Conservation (phyloP, 371 early-diverging fungal genomes). For the Mucor plumbeus region DNA sequence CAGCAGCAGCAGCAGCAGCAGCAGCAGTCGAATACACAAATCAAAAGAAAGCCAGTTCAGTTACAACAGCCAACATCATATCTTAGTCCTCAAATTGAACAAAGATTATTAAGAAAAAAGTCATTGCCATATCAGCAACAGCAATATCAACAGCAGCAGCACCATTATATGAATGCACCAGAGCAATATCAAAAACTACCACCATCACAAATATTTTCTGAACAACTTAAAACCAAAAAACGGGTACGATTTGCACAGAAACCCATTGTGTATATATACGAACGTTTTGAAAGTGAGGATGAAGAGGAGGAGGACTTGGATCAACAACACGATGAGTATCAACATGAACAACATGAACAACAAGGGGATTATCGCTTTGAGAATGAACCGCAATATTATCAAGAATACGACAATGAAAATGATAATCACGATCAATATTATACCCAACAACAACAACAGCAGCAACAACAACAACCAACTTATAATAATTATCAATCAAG, state of each 20-base stretch:
- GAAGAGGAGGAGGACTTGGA: constrained; percentile 10
- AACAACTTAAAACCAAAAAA: constrained; percentile 14
- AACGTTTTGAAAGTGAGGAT: constrained; percentile 15
- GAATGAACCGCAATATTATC: constrained; percentile 1
- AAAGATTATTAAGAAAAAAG: constrained; percentile 20
- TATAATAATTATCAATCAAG: neutral
- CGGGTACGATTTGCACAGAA: constrained; percentile 24
- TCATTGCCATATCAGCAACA: neutral
- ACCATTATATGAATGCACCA: neutral
- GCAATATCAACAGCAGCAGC: neutral
- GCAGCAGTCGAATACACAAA: constrained; percentile 12
- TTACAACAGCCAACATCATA: constrained; percentile 4
- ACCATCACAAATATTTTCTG: neutral
- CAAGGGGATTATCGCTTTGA: neutral
- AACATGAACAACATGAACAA: neutral
- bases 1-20: neutral
- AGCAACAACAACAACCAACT: neutral
- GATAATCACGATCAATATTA: constrained; percentile 2
- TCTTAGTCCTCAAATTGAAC: constrained; percentile 21
- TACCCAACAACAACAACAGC: constrained; percentile 11
- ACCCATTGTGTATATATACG: constrained; percentile 2
- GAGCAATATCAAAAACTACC: neutral
- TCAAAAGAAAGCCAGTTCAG: constrained; percentile 28
- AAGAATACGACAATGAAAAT: constrained; percentile 3
- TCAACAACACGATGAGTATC: neutral